Percentiles rank a stretch among this genome's conserved stretches.
Evolutionary conservation across 192 early-diverging fungal species (phyloP).

Genomic region (Umbelopsis ramanniana): DNA sequence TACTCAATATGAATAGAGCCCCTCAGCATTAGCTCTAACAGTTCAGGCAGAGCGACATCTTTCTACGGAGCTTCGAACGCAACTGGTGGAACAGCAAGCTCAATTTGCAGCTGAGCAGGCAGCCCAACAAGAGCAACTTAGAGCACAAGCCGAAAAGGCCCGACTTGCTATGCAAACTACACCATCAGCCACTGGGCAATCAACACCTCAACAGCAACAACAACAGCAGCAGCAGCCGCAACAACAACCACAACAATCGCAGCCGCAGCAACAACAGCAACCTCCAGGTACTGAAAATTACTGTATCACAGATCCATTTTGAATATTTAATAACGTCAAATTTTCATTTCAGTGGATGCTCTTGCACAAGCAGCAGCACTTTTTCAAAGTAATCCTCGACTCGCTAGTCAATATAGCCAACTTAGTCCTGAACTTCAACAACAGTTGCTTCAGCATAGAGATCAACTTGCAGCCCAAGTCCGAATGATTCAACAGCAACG

Average conservation of each 20-base stretch:
- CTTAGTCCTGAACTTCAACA: constrained; percentile 38
- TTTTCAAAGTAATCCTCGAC: constrained; percentile 28
- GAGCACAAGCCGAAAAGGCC: constrained; percentile 33
- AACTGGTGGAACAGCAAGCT: constrained; percentile 36
- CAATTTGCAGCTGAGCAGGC: constrained; percentile 26
- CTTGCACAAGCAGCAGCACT: constrained; percentile 37
- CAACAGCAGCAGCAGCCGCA: constrained; percentile 5
- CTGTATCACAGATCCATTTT: too few species aligned
- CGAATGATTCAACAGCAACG: constrained; percentile 33
- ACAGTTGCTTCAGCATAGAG: constrained; percentile 33
- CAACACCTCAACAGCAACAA: constrained; percentile 1
- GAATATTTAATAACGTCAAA: neutral
- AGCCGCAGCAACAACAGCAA: neutral
- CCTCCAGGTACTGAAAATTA: constrained; percentile 8
- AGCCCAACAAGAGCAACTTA: constrained; percentile 29
- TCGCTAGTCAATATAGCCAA: constrained; percentile 36
- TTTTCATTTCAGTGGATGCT: constrained; percentile 25
- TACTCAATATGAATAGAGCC: neutral
- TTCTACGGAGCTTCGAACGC: constrained; percentile 30
- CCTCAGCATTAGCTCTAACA: neutral
- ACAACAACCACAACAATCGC: constrained; percentile 18
- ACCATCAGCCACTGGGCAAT: neutral
- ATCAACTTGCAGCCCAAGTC: constrained; percentile 29
- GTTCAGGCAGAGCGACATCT: constrained; percentile 26
- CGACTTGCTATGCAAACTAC: constrained; percentile 8